Evolutionary conservation across 371 early-diverging fungal genomes (phyloP), one percentile per base, ranked within the genome.

Genomic region (Apophysomyces trapeziformis): DNA sequence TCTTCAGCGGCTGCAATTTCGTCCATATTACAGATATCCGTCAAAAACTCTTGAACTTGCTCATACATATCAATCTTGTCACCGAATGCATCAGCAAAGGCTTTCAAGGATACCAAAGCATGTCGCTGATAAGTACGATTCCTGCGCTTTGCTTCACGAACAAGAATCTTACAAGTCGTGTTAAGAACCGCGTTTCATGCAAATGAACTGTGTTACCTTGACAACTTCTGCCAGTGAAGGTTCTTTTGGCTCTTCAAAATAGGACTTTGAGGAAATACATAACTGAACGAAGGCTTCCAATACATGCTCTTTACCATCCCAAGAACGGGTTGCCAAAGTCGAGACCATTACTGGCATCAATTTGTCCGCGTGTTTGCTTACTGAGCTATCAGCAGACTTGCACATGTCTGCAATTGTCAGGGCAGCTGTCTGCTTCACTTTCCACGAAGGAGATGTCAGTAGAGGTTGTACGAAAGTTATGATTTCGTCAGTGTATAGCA

Each of bases 241-340:
- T 11, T 71, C 73, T 18, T 65, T 67, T 2, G 67, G 50, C 9
- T 38, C 44, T 1, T 60, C 74, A 68, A 87, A 85, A 70, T 72
- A 85, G 0, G 65, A 79, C 57, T 87, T 87, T 54, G 85, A 75
- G 0, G 86, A 85, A 8, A 89, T 71, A 14, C 86, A 83, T 1
- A 92, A 70, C 13, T 79, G 78, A 1, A 87, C 87, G 66, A 95
- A 82, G 4, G 92, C 86, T 45, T 89, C 89, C 32, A 95, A 76
- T 5, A 95, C 88, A 26, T 83, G 78, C 65, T 95, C 96, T 71
- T 95, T 96, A 38, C 96, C 97, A 2, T 88, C 89, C 95, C 95
- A 96, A 1, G 91, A 87, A 38, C 95, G 79, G 5, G 95, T 93
- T 0, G 87, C 75, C 5, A 94, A 73, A 0, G 90, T 86, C 11